These are phyloP conservation scores for Geranomyces michiganensis DNA, from an alignment of 192 early-diverging fungal genomes.

Conservation along the genomic window DNA sequence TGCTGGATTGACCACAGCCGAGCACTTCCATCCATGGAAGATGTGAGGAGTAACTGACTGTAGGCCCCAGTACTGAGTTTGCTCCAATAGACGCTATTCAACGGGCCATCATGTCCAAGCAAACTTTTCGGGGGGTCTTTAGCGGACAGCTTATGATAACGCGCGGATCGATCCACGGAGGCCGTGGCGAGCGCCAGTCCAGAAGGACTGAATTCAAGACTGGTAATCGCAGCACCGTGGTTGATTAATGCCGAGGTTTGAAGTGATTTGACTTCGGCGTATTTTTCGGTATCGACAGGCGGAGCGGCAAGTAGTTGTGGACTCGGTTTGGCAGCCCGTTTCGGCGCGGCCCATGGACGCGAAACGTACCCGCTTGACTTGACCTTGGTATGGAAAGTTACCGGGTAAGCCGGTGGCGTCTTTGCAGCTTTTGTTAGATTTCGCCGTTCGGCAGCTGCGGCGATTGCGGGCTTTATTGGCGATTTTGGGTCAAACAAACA, in stretches of 20 bases:
- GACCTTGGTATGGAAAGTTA: conserved; percentile 49
- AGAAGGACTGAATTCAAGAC: conserved; percentile 27
- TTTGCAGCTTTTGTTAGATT: neutral
- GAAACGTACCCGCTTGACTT: conserved; percentile 47
- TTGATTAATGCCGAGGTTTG: conserved; percentile 8
- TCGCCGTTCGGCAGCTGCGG: neutral
- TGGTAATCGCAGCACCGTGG: conserved; percentile 32
- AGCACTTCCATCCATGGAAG: conserved; percentile 30
- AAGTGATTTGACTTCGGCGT: conserved; percentile 1
- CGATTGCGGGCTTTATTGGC: conserved; percentile 20
- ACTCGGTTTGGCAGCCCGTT: neutral
- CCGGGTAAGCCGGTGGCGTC: conserved; percentile 20
- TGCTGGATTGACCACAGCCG: conserved; percentile 23
- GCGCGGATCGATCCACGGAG: conserved; percentile 29
- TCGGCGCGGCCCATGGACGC: conserved; percentile 13
- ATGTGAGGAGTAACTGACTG: conserved; percentile 25
- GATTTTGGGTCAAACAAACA: neutral
- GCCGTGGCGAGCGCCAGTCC: conserved; percentile 27
- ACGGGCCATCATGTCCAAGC: conserved; percentile 29
- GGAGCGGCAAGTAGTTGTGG: neutral
- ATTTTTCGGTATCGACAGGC: neutral
- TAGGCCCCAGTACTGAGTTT: neutral
- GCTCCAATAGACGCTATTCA: conserved; percentile 36
- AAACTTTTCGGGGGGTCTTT: conserved; percentile 12
- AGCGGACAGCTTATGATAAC: conserved; percentile 9